Percentiles rank a stretch among this genome's conserved stretches.
Evolutionary conservation across 164 flowering plant species (phyloP).

Genomic region (Warburgia ugandensis): DNA sequence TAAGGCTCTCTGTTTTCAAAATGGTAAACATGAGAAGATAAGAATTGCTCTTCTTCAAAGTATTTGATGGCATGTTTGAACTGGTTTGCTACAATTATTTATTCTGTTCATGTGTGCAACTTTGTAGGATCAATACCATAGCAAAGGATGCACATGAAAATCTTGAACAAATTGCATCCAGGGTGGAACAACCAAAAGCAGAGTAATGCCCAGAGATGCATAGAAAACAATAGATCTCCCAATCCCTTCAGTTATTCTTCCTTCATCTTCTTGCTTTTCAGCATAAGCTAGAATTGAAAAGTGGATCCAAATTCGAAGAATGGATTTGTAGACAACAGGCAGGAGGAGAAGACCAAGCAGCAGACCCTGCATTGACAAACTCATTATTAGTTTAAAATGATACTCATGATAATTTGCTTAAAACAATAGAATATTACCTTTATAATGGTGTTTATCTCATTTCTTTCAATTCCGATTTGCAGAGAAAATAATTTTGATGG

Average conservation of each 20-base stretch:
- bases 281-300: slow-evolving; percentile 8
- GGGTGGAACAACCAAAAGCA: slow-evolving; percentile 46
- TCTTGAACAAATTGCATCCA: slow-evolving; percentile 89
- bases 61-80: too few species aligned
- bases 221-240: slow-evolving; percentile 56
- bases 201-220: slow-evolving; percentile 32
- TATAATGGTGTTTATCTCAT: slow-evolving; percentile 65
- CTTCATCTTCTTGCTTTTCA: slow-evolving; percentile 15
- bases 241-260: slow-evolving; percentile 26
- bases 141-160: slow-evolving; percentile 60
- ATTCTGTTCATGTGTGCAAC: too few species aligned
- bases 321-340: slow-evolving; percentile 45
- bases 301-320: slow-evolving; percentile 26
- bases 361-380: slow-evolving; percentile 54
- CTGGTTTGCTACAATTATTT: too few species aligned
- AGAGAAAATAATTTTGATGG: slow-evolving; percentile 28
- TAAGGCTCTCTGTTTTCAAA: too few species aligned
- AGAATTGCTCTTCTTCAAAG: too few species aligned
- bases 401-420: slow-evolving; percentile 5
- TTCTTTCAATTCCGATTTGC: slow-evolving; percentile 43
- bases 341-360: slow-evolving; percentile 72
- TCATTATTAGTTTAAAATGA: slow-evolving; percentile 1
- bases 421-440: slow-evolving; percentile 68
- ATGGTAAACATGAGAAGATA: too few species aligned
- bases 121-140: slow-evolving; percentile 50